phyloP scores from a whole-genome alignment of 2,329 filamentous ascomycete species.

The Verticillium klebahnii region DNA sequence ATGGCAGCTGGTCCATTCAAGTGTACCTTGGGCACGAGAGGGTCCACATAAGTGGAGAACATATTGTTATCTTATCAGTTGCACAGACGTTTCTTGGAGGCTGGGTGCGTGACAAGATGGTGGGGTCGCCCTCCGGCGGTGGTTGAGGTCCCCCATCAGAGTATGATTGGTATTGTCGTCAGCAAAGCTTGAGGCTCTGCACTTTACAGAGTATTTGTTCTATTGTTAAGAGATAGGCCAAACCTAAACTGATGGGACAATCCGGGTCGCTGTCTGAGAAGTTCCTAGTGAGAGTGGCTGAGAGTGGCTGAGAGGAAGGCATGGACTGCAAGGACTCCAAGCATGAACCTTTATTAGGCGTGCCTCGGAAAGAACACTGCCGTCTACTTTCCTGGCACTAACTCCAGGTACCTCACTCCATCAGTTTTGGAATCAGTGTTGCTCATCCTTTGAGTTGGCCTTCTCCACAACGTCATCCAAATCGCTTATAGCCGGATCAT shows the following conservation, averaged over 20 bases:
- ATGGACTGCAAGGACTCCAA: too few species aligned
- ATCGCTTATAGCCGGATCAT: too few species aligned
- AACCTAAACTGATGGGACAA: not conserved
- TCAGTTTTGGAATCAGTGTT: too few species aligned
- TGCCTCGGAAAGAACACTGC: too few species aligned
- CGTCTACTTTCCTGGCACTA: too few species aligned
- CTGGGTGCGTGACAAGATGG: not conserved
- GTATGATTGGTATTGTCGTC: not conserved
- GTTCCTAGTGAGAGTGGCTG: not conserved
- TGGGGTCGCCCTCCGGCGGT: not conserved
- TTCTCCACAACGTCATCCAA: too few species aligned
- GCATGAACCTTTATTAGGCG: too few species aligned
- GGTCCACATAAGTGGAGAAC: not conserved
- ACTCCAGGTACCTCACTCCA: too few species aligned
- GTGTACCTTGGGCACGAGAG: not conserved
- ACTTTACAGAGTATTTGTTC: not conserved
- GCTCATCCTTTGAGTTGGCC: not conserved
- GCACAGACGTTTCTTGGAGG: not conserved
- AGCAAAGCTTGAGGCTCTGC: not conserved
- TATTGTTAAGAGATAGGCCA: not conserved
- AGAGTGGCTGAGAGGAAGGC: not conserved
- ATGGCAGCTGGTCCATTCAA: not conserved
- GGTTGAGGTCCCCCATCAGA: not conserved
- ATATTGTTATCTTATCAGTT: not conserved
- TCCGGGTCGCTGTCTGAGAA: not conserved